Percentiles rank a stretch among this genome's conserved stretches.
phyloP scores from a whole-genome alignment of 352 stramenopile genomes.

The Phytophthora pistaciae region DNA sequence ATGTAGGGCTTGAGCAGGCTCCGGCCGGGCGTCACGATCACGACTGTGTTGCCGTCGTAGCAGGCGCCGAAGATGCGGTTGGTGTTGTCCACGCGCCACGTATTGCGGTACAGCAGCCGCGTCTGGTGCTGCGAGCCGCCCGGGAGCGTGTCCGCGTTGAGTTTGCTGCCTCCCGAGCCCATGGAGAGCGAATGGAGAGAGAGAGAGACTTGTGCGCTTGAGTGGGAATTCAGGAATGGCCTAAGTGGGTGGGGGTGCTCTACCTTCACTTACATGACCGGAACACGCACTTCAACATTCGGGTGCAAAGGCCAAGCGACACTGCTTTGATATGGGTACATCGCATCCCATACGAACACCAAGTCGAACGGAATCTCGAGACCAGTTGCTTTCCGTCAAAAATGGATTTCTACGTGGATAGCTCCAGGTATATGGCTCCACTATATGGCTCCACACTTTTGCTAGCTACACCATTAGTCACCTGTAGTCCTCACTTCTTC shows the following conservation, averaged over 20 bases:
- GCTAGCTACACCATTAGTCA: slow-evolving; percentile 5
- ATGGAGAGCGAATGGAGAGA: slow-evolving; percentile 33
- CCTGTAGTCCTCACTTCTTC: neutral
- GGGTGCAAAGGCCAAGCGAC: slow-evolving; percentile 8
- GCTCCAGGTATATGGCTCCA: slow-evolving; percentile 23
- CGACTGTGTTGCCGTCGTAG: slow-evolving; percentile 83
- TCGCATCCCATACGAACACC: slow-evolving; percentile 17
- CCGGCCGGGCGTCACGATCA: slow-evolving; percentile 79
- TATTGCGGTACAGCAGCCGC: slow-evolving; percentile 68
- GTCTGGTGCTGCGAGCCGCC: slow-evolving; percentile 57
- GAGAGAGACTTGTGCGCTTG: slow-evolving; percentile 20
- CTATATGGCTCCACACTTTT: neutral
- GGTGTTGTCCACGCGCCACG: slow-evolving; percentile 68
- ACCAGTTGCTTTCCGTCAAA: neutral
- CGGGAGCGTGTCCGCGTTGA: slow-evolving; percentile 22
- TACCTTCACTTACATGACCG: too few species aligned
- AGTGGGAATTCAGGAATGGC: slow-evolving; percentile 29
- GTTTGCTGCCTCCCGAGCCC: slow-evolving; percentile 27
- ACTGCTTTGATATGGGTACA: slow-evolving; percentile 21
- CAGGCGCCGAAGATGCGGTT: slow-evolving; percentile 84
- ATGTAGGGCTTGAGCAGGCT: slow-evolving; percentile 82
- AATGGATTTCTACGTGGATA: slow-evolving; percentile 10
- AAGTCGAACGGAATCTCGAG: slow-evolving; percentile 22
- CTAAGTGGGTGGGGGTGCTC: neutral
- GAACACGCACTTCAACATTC: slow-evolving; percentile 24